These are phyloP conservation scores for Calvatia gigantea DNA, from an alignment of 768 basidiomycete species.

Conservation along the genomic window DNA sequence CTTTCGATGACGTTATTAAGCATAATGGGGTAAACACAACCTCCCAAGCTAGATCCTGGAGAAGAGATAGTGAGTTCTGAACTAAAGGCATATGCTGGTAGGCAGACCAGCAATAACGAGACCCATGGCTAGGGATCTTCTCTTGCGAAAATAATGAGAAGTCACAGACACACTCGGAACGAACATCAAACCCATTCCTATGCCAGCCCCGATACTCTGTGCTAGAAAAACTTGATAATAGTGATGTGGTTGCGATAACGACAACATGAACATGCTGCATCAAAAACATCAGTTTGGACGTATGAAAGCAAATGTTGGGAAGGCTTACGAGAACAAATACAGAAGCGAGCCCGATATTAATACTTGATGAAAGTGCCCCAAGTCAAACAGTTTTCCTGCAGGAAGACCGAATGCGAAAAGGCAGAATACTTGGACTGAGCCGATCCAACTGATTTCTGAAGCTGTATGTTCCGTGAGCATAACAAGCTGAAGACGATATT, in stretches of 20 bases:
- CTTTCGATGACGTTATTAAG: slow-evolving; percentile 42
- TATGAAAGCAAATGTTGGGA: neutral
- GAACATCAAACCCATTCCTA: slow-evolving; percentile 54
- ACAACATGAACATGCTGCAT: slow-evolving; percentile 46
- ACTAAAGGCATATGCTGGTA: neutral
- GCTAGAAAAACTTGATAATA: slow-evolving; percentile 53
- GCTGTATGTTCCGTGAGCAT: slow-evolving; percentile 35
- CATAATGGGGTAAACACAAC: slow-evolving; percentile 49
- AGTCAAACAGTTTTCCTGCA: slow-evolving; percentile 43
- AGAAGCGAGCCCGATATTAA: slow-evolving; percentile 34
- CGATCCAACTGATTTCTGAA: slow-evolving; percentile 47
- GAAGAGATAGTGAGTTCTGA: too few species aligned
- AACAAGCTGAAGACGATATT: slow-evolving; percentile 23
- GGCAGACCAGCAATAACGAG: slow-evolving; percentile 44
- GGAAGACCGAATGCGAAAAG: slow-evolving; percentile 42
- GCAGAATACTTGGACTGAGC: slow-evolving; percentile 47
- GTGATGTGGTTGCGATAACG: slow-evolving; percentile 40
- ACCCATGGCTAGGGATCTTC: slow-evolving; percentile 53
- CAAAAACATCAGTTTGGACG: neutral
- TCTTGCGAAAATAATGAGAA: slow-evolving; percentile 48
- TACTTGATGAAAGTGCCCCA: slow-evolving; percentile 45
- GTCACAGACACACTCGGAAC: slow-evolving; percentile 49
- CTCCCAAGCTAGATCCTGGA: slow-evolving; percentile 44
- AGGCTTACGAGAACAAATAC: slow-evolving; percentile 39
- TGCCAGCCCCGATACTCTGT: slow-evolving; percentile 54